A percentile compares a stretch with the other conserved stretches of the same genome.
phyloP scores from a whole-genome alignment of 1,139 yeast species.

The Geotrichum europaeum region DNA sequence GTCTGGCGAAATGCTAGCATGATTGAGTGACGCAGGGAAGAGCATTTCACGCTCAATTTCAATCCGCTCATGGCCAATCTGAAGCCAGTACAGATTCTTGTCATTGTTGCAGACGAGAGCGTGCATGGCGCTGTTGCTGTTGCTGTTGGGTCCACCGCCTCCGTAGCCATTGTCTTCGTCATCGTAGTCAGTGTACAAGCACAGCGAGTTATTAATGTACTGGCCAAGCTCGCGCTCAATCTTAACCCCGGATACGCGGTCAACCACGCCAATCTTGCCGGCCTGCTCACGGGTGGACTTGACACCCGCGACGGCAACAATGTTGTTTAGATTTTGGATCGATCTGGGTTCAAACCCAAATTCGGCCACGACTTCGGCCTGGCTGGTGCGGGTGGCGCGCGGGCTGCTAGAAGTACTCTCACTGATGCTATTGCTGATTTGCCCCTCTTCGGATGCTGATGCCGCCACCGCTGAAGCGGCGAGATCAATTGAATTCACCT shows the following conservation, averaged over 20 bases:
- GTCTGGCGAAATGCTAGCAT: conserved; percentile 57
- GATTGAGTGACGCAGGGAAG: conserved; percentile 50
- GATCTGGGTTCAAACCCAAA: conserved; percentile 64
- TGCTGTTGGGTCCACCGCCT: neutral
- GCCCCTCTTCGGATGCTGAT: neutral
- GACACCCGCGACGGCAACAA: conserved; percentile 71
- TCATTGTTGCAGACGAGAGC: conserved; percentile 81
- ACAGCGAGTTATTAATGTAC: conserved; percentile 78
- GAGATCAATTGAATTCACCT: conserved; percentile 43
- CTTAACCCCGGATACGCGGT: conserved; percentile 39
- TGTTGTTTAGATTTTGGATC: conserved; percentile 52
- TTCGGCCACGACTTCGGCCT: conserved; percentile 37
- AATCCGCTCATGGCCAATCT: conserved; percentile 47
- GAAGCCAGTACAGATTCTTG: conserved; percentile 58
- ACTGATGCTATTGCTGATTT: neutral
- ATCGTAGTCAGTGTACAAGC: conserved; percentile 42
- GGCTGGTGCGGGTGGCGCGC: conserved; percentile 30
- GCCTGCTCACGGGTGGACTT: conserved; percentile 34
- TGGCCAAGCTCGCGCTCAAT: conserved; percentile 57
- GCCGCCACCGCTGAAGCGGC: neutral
- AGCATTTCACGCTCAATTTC: conserved; percentile 39
- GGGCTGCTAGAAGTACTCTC: neutral
- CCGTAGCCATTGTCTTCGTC: neutral
- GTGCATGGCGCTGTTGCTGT: conserved; percentile 29
- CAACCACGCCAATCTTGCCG: conserved; percentile 17